Base-by-base conservation (phyloP, 495 filamentous ascomycete genomes). In the Neohortaea acidophila region DNA sequence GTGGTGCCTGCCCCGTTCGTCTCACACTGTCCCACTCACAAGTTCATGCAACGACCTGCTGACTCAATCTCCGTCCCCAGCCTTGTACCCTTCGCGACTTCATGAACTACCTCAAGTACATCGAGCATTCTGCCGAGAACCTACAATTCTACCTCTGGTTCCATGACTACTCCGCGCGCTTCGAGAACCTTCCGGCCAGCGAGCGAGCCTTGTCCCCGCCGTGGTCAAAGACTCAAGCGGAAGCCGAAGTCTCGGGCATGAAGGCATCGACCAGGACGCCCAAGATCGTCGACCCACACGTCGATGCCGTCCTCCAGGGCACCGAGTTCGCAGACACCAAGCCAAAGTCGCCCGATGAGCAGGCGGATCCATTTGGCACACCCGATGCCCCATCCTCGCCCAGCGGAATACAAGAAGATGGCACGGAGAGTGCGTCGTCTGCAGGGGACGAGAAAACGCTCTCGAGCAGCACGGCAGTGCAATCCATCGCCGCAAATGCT, bases 141-240 rank as follows among this genome's bases (percentile, higher is more conserved):
- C 65, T 85, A 21, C 79, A 85, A 55, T 85, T 85, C 59, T 81
- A 64, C 53, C 69, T 85, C 12, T 86, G 81, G 81, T 67, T 70
- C 41, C 65, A 59, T 20, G 76, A 79, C 53, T 86, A 82, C 44
- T 54, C 49, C 27, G 56, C 64, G 42, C 71, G 78, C 3, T 84
- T 81, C 54, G 46, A 59, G 7, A 51, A 58, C 13, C 64, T 76
- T 5, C 56, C 67, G 3, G 57, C 60, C 5, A 60, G 50, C 14
- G 72, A 82, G 42, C 55, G 58, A 14, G 53, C 44, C 6, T 66
- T 84, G 19, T 66, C 79, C 10, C 70, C 70, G 0, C 66, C 70
- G 49, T 82, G 76, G 77, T 72, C 69, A 3, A 50, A 45, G 7
- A 67, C 68, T 51, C 65, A 77, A 42, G 61, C 68, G 4, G 71